Evolutionary conservation across 345 rosid genomes (phyloP).

Genomic region (Linum tenue): DNA sequence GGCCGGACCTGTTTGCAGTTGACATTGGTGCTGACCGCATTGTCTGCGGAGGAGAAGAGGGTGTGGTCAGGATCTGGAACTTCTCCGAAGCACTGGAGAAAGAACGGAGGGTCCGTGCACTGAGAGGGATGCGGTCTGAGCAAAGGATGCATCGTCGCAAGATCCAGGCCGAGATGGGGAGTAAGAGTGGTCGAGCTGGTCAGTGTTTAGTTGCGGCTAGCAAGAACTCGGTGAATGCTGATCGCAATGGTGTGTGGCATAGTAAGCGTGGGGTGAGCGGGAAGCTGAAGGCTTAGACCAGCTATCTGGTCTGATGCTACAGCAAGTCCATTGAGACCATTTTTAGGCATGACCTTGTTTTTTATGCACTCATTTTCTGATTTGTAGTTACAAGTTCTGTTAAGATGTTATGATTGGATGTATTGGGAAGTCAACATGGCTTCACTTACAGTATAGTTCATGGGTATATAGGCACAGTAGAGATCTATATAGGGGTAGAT

Average conservation of each 20-base stretch:
- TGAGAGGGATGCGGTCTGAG: slow-evolving; percentile 64
- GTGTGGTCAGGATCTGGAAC: slow-evolving; percentile 78
- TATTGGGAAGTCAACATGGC: too few species aligned
- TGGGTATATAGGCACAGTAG: too few species aligned
- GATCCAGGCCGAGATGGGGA: slow-evolving; percentile 58
- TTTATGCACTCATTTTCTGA: background rate
- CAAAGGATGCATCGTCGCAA: slow-evolving; percentile 68
- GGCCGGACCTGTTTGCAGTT: slow-evolving; percentile 63
- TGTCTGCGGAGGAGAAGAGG: slow-evolving; percentile 86
- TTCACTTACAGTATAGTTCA: too few species aligned
- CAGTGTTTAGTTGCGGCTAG: slow-evolving; percentile 77
- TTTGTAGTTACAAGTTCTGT: background rate
- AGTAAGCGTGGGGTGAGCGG: slow-evolving; percentile 52
- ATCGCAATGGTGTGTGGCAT: slow-evolving; percentile 47
- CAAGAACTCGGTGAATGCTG: slow-evolving; percentile 51
- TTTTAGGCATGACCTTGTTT: background rate
- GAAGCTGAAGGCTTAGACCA: slow-evolving; percentile 57
- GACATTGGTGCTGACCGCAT: slow-evolving; percentile 78
- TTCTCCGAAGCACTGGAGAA: slow-evolving; percentile 73
- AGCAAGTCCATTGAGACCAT: background rate
- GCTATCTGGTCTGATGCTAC: slow-evolving; percentile 3
- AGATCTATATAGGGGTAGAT: too few species aligned
- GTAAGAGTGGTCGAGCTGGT: slow-evolving; percentile 40
- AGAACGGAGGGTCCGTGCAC: slow-evolving; percentile 50
- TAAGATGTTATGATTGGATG: too few species aligned